A percentile compares a stretch with the other conserved stretches of the same genome.
phyloP scores from a whole-genome alignment of 2,329 filamentous ascomycete species.

The Claviceps spartinae region DNA sequence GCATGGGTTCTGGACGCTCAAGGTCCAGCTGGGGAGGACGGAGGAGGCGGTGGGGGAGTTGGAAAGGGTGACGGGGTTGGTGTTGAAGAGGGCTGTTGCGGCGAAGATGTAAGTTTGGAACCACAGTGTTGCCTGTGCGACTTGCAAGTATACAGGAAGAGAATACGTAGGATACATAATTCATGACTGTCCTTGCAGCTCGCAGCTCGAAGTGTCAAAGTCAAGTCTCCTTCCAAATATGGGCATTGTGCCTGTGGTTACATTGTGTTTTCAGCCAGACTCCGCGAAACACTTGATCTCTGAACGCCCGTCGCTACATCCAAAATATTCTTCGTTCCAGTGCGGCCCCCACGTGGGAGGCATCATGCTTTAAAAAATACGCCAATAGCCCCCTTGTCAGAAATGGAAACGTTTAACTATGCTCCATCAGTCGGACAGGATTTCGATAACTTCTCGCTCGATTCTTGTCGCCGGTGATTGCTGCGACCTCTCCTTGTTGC shows the following conservation, averaged over 20 bases:
- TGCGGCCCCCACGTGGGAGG: neutral
- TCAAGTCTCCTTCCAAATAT: neutral
- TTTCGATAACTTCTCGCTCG: slow-evolving; percentile 13
- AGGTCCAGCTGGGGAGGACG: slow-evolving; percentile 65
- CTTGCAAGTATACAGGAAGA: no score
- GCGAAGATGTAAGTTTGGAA: slow-evolving; percentile 26
- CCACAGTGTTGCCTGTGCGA: no score
- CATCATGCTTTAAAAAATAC: neutral
- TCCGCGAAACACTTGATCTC: neutral
- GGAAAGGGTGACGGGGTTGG: slow-evolving; percentile 59
- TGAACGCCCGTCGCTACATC: neutral
- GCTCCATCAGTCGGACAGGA: slow-evolving; percentile 13
- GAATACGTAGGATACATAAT: no score
- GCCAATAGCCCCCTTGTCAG: neutral
- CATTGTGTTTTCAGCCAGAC: neutral
- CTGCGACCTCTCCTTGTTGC: neutral
- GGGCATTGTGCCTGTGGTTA: neutral
- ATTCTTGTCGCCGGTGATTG: neutral
- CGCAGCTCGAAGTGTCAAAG: neutral
- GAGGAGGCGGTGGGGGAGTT: slow-evolving; percentile 72
- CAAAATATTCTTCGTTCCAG: neutral
- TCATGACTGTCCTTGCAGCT: neutral
- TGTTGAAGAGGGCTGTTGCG: slow-evolving; percentile 35
- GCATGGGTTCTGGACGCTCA: slow-evolving; percentile 69
- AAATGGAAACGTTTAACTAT: neutral